Percentiles rank a stretch among this genome's conserved stretches.
Conservation (phyloP, 176 grass and related monocot species). For the Hordeum marinum region DNA sequence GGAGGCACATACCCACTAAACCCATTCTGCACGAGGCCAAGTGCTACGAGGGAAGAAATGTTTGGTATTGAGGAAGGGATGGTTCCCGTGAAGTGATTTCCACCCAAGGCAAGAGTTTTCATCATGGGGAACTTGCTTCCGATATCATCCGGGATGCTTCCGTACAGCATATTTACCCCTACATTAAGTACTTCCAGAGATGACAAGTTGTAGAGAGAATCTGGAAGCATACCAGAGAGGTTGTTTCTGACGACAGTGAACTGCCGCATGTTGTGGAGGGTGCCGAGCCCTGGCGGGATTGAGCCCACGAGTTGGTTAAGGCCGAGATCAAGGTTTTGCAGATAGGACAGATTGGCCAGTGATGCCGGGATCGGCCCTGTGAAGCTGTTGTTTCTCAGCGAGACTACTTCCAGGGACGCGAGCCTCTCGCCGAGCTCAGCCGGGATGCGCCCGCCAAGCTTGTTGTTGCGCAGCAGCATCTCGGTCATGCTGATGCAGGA, state of each 20-base stretch:
- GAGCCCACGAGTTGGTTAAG: not conserved
- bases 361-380: not conserved
- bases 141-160: not conserved
- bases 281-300: not conserved
- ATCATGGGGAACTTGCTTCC: not conserved
- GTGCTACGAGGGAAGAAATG: not conserved
- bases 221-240: not conserved
- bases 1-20: not conserved
- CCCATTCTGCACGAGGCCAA: not conserved
- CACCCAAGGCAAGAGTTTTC: not conserved
- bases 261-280: not conserved
- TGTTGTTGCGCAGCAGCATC: not conserved
- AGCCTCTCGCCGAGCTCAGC: not conserved
- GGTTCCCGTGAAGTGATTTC: not conserved
- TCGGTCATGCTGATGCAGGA: not conserved
- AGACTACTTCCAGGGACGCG: not conserved
- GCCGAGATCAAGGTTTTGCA: not conserved
- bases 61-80: not conserved
- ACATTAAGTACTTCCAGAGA: not conserved
- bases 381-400: not conserved
- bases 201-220: not conserved
- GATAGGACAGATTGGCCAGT: not conserved
- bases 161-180: not conserved
- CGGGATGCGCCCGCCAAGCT: not conserved
- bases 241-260: not conserved